A percentile compares a stretch with the other conserved stretches of the same genome.
Evolutionary conservation across 768 basidiomycete genomes (phyloP).

Genomic region (Xerocomus potaroensis): DNA sequence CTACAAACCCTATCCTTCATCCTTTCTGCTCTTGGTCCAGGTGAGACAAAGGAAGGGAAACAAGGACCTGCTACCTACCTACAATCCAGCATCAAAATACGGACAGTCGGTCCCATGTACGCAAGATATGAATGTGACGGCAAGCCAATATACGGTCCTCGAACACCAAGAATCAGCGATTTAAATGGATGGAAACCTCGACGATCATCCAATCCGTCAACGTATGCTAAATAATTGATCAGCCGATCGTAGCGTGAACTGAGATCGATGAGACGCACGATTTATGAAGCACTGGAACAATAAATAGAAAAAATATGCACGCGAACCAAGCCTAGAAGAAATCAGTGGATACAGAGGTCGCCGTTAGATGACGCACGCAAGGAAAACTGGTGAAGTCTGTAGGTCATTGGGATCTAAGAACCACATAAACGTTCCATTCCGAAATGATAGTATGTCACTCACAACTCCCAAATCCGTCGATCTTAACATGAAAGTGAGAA

Average conservation of each 20-base stretch:
- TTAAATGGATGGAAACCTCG: conserved; percentile 61
- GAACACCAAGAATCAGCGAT: conserved; percentile 68
- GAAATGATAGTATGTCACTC: conserved; percentile 25
- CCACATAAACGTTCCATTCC: not conserved
- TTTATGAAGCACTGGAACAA: conserved; percentile 93
- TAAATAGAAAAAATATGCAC: conserved; percentile 89
- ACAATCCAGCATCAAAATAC: conserved; percentile 77
- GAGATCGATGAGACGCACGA: conserved; percentile 39
- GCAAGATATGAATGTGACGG: conserved; percentile 81
- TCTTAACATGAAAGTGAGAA: conserved; percentile 37
- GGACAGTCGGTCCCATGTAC: conserved; percentile 74
- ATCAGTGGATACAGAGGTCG: not conserved
- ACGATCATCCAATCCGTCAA: conserved; percentile 69
- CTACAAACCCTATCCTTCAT: conserved; percentile 81
- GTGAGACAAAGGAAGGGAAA: conserved; percentile 1
- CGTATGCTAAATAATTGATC: conserved; percentile 11
- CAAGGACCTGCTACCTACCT: conserved; percentile 43
- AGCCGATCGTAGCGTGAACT: not conserved
- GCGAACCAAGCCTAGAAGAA: conserved; percentile 63
- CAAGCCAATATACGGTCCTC: conserved; percentile 73
- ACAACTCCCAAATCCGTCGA: conserved; percentile 85
- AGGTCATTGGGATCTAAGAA: conserved; percentile 73
- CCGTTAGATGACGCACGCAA: conserved; percentile 40
- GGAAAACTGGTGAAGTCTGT: conserved; percentile 69
- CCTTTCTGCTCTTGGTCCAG: conserved; percentile 67